phyloP scores from a whole-genome alignment of 768 basidiomycete species.

The Suillus bovinus region DNA sequence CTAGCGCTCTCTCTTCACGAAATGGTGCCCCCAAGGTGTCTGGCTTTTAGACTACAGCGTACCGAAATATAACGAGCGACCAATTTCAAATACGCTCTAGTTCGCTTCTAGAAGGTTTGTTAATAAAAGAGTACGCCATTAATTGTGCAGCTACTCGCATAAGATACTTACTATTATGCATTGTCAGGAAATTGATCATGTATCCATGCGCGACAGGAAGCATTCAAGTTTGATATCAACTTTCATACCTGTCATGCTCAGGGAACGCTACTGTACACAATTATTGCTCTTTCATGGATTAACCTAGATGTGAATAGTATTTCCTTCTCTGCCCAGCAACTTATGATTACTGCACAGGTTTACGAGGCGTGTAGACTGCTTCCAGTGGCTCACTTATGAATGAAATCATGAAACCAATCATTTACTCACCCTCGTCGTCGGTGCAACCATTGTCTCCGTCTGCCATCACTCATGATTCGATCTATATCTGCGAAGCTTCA shows the following conservation, averaged over 20 bases:
- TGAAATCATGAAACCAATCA: background rate
- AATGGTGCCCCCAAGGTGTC: slow-evolving; percentile 1
- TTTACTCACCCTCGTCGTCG: slow-evolving; percentile 4
- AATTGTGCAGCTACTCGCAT: background rate
- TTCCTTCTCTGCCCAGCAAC: background rate
- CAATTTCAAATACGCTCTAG: slow-evolving; percentile 4
- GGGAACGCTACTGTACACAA: slow-evolving; percentile 13
- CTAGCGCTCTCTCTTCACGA: slow-evolving; percentile 7
- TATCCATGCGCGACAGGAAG: slow-evolving; percentile 15
- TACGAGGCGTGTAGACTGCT: slow-evolving; percentile 6
- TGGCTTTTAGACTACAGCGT: slow-evolving; percentile 5
- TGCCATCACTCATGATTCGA: slow-evolving; percentile 38
- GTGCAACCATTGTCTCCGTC: slow-evolving; percentile 23
- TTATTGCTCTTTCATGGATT: background rate
- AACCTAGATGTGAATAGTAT: slow-evolving; percentile 3
- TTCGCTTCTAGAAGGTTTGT: slow-evolving; percentile 7
- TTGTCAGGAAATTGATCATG: slow-evolving; percentile 12
- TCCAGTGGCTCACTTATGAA: background rate
- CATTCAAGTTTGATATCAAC: background rate
- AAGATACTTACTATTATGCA: background rate
- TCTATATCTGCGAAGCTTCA: slow-evolving; percentile 39
- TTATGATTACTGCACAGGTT: slow-evolving; percentile 1
- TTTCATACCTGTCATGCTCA: slow-evolving; percentile 3
- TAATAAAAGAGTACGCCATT: slow-evolving; percentile 9
- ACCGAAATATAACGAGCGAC: slow-evolving; percentile 9